These are phyloP conservation scores for Cladorrhinum sp. DNA, from an alignment of 2,329 filamentous ascomycete species.

Conservation along the genomic window DNA sequence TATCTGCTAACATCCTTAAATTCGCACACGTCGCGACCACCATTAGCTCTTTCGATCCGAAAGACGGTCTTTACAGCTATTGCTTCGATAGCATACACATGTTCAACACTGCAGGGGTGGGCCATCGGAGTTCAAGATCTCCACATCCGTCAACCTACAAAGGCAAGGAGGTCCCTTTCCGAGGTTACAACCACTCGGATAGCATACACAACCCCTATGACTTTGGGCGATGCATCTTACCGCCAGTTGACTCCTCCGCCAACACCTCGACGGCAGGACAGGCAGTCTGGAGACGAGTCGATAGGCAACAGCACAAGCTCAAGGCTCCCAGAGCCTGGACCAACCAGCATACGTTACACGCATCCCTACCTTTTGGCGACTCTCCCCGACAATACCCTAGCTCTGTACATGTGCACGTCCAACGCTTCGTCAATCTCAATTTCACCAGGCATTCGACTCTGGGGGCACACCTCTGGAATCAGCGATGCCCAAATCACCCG, in stretches of 20 bases:
- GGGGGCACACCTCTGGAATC: slow-evolving; percentile 89
- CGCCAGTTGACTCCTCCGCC: slow-evolving; percentile 23
- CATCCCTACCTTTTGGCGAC: slow-evolving; percentile 85
- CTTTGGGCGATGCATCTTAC: slow-evolving; percentile 12
- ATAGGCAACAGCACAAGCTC: not conserved
- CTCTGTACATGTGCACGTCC: slow-evolving; percentile 77
- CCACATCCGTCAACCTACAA: slow-evolving; percentile 48
- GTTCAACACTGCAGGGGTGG: slow-evolving; percentile 77
- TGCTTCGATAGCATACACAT: slow-evolving; percentile 84
- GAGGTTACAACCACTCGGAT: slow-evolving; percentile 40
- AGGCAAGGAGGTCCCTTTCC: slow-evolving; percentile 22
- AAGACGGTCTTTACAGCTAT: slow-evolving; percentile 60
- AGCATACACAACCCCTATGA: slow-evolving; percentile 36
- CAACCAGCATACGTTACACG: slow-evolving; percentile 64
- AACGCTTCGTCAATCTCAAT: slow-evolving; percentile 64
- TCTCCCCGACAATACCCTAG: slow-evolving; percentile 82
- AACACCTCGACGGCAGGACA: slow-evolving; percentile 28
- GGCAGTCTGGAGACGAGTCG: not conserved
- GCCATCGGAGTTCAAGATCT: slow-evolving; percentile 90
- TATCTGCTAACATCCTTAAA: slow-evolving; percentile 72
- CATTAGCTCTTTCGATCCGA: slow-evolving; percentile 81
- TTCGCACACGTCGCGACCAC: slow-evolving; percentile 75
- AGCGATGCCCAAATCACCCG: slow-evolving; percentile 81
- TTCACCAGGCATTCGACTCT: slow-evolving; percentile 71
- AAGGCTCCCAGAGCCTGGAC: slow-evolving; percentile 39